Evolutionary conservation across 805 yeast species (phyloP), one percentile per base, ranked within the genome.

Genomic region (Lachancea fermentati): DNA sequence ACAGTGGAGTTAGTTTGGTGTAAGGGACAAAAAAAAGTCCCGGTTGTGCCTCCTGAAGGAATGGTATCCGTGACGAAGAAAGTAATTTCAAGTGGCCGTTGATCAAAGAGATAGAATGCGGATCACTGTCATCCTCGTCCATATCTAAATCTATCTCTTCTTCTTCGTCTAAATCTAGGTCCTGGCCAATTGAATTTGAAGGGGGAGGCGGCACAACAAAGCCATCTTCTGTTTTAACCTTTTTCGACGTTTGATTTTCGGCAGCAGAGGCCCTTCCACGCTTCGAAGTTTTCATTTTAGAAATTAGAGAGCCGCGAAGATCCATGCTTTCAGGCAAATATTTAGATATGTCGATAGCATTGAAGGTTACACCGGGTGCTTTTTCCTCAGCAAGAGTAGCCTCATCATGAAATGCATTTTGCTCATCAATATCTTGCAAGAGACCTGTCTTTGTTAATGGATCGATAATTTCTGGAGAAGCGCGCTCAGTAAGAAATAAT

Each of bases 81-180:
- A 91, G 68, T 8, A 89, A 66, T 53, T 77, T 79, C 49, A 91
- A 64, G 60, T 93, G 97, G 36, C 77, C 72, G 37, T 70, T 76
- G 8, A 83, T 65, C 8, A 70, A 48, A 3, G 57, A 42, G 5
- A 60, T 41, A 1, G 62, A 52, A 26, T 55, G 60, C 3, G 68
- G 53, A 24, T 57, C 59, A 26, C 44, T 53, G 31, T 58, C 60
- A 15, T 54, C 53, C 4, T 54, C 63, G 22, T 55, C 69, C 2
- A 50, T 54, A 32, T 63, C 69, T 2, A 57, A 63, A 22, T 52
- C 55, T 30, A 59, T 69, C 12, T 48, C 48, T 36, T 63, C 65
- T 2, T 55, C 51, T 4, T 52, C 56, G 3, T 40, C 45, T 18
- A 48, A 57, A 12, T 50, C 43, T 3, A 51, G 54, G 6, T 48